Evolutionary conservation across 2,329 filamentous ascomycete species (phyloP), one percentile per base, ranked within the genome.

Genomic region (Emmonsiellopsis sp.): DNA sequence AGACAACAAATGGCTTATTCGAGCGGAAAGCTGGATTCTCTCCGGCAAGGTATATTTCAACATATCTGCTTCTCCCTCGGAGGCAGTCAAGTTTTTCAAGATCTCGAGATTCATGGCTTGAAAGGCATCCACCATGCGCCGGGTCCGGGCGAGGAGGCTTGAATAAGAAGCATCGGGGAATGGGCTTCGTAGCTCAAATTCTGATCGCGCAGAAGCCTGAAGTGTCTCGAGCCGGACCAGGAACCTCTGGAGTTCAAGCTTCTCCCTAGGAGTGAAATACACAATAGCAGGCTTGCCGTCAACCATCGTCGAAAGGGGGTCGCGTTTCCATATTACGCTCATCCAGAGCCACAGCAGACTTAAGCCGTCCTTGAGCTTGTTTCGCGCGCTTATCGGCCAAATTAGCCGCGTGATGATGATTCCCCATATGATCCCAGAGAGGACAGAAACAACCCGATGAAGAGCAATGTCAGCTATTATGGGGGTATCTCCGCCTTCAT

Each of bases 31-130:
- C 57, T 91, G 83, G 8, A 80, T 81, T 51, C 93, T 82, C 70
- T 98, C 92, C 7, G 81, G 76, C 4, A 82, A 79, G 1, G 93
- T 97, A 67, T 87, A 90, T 57, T 81, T 79, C 38, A 98, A 74
- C 38, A 97, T 79, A 7, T 86, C 84, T 53, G 85, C 83, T 71
- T 97, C 92, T 3, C 92, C 91, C 30, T 85, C 81, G 2, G 84
- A 89, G 1, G 89, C 80, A 38, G 80, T 80, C 9, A 85, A 76
- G 55, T 92, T 87, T 63, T 91, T 92, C 64, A 87, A 79, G 38
- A 95, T 90, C 57, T 96, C 85, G 9, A 96, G 82, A 58, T 92
- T 94, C 89, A 98, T 95, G 50, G 91, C 89, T 65, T 97, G 91
- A 69, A 98, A 96, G 38, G 89, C 86, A 69, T 96, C 91, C 4